A percentile compares a stretch with the other conserved stretches of the same genome.
Conservation (phyloP, 768 basidiomycete species). For the Tulasnella sp. region DNA sequence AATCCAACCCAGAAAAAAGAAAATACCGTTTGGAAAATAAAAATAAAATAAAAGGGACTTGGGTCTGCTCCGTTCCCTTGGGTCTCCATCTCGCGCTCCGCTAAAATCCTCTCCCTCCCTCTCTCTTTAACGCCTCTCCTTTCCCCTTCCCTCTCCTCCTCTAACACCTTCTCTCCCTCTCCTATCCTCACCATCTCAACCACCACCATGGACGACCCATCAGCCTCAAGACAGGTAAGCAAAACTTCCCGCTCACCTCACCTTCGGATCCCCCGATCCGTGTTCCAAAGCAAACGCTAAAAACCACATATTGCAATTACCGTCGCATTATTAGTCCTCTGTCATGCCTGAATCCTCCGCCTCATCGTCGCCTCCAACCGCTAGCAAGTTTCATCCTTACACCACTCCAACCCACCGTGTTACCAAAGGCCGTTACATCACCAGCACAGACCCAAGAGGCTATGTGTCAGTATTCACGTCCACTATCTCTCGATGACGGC, state of each 20-base stretch:
- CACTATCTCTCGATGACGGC: background rate
- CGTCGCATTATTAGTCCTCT: background rate
- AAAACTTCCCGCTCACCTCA: background rate
- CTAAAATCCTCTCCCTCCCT: conserved; percentile 1
- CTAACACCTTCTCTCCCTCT: background rate
- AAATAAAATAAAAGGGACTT: background rate
- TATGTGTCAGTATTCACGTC: conserved; percentile 73
- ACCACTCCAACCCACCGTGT: conserved; percentile 22
- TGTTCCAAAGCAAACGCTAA: background rate
- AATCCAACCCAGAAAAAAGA: background rate
- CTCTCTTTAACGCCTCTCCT: conserved; percentile 7
- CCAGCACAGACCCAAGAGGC: conserved; percentile 78
- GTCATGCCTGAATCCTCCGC: background rate
- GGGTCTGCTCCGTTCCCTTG: conserved; percentile 6
- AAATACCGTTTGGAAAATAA: background rate
- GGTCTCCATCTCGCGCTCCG: background rate
- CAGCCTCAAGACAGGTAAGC: background rate
- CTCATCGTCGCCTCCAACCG: background rate
- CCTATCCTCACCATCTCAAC: background rate
- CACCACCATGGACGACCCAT: background rate
- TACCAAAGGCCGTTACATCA: conserved; percentile 56
- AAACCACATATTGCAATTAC: background rate
- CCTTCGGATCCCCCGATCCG: background rate
- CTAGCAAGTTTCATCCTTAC: conserved; percentile 14
- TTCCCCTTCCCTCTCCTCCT: conserved; percentile 8